Percentiles rank a stretch among this genome's conserved stretches.
These are phyloP conservation scores for Tetrahymena elliotti DNA, from an alignment of 73 alveolate genomes.

Conservation along the genomic window DNA sequence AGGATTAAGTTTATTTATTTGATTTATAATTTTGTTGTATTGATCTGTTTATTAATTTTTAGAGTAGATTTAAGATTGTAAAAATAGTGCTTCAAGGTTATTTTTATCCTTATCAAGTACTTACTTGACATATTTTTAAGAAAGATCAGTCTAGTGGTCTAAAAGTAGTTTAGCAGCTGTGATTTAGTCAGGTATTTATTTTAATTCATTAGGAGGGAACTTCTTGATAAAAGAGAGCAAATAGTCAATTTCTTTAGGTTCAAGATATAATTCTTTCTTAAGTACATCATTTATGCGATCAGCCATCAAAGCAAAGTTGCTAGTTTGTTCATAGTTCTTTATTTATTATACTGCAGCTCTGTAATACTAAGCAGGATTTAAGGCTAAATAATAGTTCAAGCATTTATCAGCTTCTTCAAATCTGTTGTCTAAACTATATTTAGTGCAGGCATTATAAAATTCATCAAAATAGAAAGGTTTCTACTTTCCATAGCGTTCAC, in stretches of 20 bases:
- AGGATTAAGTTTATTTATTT: neutral
- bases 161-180: neutral
- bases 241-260: neutral
- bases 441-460: neutral
- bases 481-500: neutral
- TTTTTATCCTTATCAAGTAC: neutral
- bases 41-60: neutral
- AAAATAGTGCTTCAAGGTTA: neutral
- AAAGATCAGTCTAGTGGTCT: neutral
- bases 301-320: neutral
- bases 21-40: neutral
- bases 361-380: neutral
- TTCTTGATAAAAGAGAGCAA: neutral
- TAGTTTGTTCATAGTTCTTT: neutral
- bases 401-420: neutral
- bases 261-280: neutral
- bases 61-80: neutral
- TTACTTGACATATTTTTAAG: neutral
- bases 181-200: neutral
- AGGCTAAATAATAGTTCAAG: neutral
- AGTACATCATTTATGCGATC: neutral
- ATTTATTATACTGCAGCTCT: neutral
- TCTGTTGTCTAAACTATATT: neutral
- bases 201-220: neutral
- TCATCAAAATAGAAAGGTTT: neutral